Percentiles rank a stretch among this genome's conserved stretches.
Evolutionary conservation across 23 red algal genomes (phyloP).

Genomic region (Gracilaria vermiculophylla): DNA sequence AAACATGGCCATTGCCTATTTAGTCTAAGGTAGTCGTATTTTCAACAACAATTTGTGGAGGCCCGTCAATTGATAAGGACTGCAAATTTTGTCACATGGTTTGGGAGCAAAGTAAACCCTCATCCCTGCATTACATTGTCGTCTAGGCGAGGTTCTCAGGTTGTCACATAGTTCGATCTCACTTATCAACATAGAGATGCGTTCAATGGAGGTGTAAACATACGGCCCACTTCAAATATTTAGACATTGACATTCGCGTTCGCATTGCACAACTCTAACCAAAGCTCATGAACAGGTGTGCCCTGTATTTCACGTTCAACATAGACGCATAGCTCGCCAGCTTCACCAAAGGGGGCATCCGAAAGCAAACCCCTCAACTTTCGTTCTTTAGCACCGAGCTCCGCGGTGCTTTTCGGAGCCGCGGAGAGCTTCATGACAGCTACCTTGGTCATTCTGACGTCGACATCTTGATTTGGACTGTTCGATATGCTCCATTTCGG

Average conservation of each 20-base stretch:
- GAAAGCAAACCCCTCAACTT: background rate
- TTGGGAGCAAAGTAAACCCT: too few relatives aligned
- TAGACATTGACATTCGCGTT: slow-evolving; percentile 22
- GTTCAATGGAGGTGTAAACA: too few relatives aligned
- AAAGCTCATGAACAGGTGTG: slow-evolving; percentile 28
- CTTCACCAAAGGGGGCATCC: background rate
- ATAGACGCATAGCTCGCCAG: background rate
- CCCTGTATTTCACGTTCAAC: background rate
- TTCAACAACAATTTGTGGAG: too few relatives aligned
- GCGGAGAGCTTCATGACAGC: background rate
- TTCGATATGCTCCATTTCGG: background rate
- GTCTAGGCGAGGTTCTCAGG: too few relatives aligned
- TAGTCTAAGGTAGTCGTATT: too few relatives aligned
- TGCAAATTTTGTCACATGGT: too few relatives aligned
- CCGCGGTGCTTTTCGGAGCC: background rate
- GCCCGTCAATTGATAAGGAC: too few relatives aligned
- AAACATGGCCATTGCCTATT: too few relatives aligned
- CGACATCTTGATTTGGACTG: background rate
- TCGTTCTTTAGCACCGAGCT: background rate
- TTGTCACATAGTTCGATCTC: too few relatives aligned
- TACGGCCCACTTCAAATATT: too few relatives aligned
- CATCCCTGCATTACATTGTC: too few relatives aligned
- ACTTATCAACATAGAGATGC: too few relatives aligned
- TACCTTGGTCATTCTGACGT: background rate
- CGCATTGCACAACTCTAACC: slow-evolving; percentile 13